Evolutionary conservation across 1,284 basidiomycete species (phyloP).

Genomic region (Ceratobasidium sp.): DNA sequence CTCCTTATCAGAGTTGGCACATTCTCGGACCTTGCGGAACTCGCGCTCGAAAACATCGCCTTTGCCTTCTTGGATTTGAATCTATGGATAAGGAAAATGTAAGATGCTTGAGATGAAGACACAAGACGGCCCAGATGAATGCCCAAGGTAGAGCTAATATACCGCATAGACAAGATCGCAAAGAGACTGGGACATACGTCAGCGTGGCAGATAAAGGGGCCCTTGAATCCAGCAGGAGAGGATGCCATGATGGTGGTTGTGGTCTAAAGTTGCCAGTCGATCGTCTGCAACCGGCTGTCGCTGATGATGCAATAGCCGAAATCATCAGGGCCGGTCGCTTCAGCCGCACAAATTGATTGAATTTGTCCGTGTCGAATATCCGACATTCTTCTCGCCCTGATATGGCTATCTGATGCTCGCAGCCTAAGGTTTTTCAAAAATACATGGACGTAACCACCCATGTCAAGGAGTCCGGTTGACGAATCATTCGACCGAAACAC

Average conservation of each 20-base stretch:
- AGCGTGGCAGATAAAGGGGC: constrained; percentile 27
- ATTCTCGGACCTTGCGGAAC: constrained; percentile 35
- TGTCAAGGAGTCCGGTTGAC: too few species aligned
- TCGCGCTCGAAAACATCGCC: constrained; percentile 29
- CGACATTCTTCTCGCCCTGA: too few species aligned
- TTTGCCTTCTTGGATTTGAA: constrained; percentile 33
- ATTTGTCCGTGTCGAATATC: too few species aligned
- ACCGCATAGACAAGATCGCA: too few species aligned
- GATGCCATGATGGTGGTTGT: constrained; percentile 19
- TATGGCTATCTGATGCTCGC: too few species aligned
- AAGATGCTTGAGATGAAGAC: too few species aligned
- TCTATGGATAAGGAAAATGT: not conserved
- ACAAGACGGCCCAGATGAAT: not conserved
- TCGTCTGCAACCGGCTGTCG: not conserved
- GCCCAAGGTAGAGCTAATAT: too few species aligned
- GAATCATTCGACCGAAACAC: too few species aligned
- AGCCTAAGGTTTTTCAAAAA: too few species aligned
- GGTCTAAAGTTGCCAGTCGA: constrained; percentile 6
- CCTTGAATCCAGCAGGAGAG: constrained; percentile 27
- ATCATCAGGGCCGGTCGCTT: not conserved
- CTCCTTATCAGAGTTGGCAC: constrained; percentile 37
- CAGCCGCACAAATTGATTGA: too few species aligned
- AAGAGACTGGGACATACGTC: constrained; percentile 2
- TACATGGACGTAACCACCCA: too few species aligned
- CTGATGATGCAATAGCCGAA: constrained; percentile 6